Base-by-base conservation (phyloP, 1,139 yeast species). In the Kodamaea derodonti region DNA sequence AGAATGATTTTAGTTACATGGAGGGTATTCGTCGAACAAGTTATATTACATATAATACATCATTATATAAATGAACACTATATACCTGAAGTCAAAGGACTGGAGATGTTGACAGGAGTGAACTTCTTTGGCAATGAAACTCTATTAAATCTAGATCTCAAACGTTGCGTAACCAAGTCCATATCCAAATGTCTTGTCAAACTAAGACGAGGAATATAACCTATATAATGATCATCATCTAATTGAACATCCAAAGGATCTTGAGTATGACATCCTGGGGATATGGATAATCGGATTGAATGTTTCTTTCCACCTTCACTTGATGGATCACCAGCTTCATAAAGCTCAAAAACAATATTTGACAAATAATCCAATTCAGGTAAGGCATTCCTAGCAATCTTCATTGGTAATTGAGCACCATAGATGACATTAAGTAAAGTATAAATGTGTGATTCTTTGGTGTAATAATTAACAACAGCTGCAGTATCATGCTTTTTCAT, bases 201-300 rank as follows among this genome's bases (percentile, higher is more conserved):
- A 34, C 87, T 82, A 37, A 88, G 78, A 49, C 92, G 78, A 26
- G 97, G 95, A 47, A 92, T 94, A 53, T 97, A 92, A 13, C 96
- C 92, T 46, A 94, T 92, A 61, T 94, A 92, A 60, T 94, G 99
- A 57, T 88, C 92, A 33, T 88, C 94, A 60, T 94, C 98, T 31
- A 94, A 70, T 60, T 92, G 96, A 30, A 94, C 95, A 62, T 94
- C 98, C 43, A 94, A 70, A 13, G 98, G 98, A 59, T 92, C 95
- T 52, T 88, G 95, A 0, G 97, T 88, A 59, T 94, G 97, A 60
- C 98, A 94, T 23, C 99, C 99, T 1, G 98, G 97, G 2, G 97
- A 85, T 47, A 94, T 72, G 13, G 95, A 82, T 42, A 94, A 72
- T 50, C 97, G 75, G 34, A 94, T 82, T 2, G 95, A 81, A 56